Evolutionary conservation across 2,329 filamentous ascomycete genomes (phyloP), one percentile per base, ranked within the genome.

Genomic region (Talaromyces sp.): DNA sequence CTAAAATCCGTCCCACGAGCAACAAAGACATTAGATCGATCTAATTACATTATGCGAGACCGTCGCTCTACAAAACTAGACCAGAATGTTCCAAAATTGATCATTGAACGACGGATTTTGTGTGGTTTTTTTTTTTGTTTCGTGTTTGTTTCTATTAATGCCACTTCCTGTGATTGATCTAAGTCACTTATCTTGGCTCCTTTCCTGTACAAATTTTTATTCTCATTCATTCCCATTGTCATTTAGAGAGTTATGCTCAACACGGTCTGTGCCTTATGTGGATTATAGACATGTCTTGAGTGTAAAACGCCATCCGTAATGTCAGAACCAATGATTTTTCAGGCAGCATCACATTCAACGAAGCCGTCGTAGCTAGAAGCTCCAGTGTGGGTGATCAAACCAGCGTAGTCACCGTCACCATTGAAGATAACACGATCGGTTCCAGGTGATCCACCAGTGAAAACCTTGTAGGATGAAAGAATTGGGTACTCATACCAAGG

Each of bases 311-410:
- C 11, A 9, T 24, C 22, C 52, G 11, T 39, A 6, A 56, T 14
- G 37, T 39, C 5, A 39, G 31, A 22, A 54, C 14, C 52, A 2
- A n/a, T 35, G 11, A 8, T 56, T 5, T 1, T 59, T 43, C 31
- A 59, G 1, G 56, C 22, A 45, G 56, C 56, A 33, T 33, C 47
- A 54, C 88, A 91, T n/a, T 81, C 83, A 64, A 91, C 87, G 76
- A 91, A 91, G 76, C 84, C 81, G 74, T 90, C 87, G 8, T 87
- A 87, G 35, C 41, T 64, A 60, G 82, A 85, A 19, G 89, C 88
- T 33, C 89, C 89, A 24, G 87, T 89, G 72, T 91, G 89, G 0
- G 89, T 91, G 67, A 91, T 89, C 33, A 84, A 79, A 43, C 87
- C 88, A 14, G 87, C 88, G 52, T 85, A 82, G 65, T 82, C 66